Conservation (phyloP, 441 rosid species). For the Bruguiera hainesii region DNA sequence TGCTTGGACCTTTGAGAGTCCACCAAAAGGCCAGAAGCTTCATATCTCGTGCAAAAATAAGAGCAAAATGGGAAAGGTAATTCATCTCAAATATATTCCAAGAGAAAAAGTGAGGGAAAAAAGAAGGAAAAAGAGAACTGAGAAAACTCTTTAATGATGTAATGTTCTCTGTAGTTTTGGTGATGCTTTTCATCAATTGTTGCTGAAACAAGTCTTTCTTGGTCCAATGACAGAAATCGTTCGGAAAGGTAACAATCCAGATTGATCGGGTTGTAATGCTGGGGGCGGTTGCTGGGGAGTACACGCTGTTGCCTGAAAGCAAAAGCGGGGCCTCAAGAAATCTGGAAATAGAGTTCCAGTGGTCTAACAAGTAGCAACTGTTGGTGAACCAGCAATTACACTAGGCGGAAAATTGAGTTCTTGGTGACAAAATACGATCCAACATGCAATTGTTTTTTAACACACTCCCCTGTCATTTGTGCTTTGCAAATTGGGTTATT, state of each 20-base stretch:
- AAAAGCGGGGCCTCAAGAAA: constrained; percentile 92
- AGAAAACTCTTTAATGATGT: neutral
- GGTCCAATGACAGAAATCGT: constrained; percentile 68
- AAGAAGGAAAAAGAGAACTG: neutral
- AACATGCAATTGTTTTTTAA: constrained; percentile 17
- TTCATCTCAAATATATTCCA: neutral
- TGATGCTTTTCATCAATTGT: neutral
- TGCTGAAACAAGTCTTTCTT: constrained; percentile 8
- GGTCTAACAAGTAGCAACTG: constrained; percentile 79
- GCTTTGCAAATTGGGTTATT: constrained; percentile 24
- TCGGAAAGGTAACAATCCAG: constrained; percentile 98
- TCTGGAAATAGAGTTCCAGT: constrained; percentile 95
- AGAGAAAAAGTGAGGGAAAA: neutral
- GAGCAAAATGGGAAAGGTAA: constrained; percentile 99
- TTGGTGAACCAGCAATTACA: constrained; percentile 5
- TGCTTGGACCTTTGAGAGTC: constrained; percentile 95
- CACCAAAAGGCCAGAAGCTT: constrained; percentile 98
- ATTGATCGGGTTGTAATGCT: constrained; percentile 98
- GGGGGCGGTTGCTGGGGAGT: constrained; percentile 95
- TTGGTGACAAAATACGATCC: constrained; percentile 12
- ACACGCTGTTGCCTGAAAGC: constrained; percentile 86
- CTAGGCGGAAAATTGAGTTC: constrained; percentile 16
- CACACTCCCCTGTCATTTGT: neutral
- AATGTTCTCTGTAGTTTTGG: constrained; percentile 4
- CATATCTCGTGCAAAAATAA: constrained; percentile 96